Evolutionary conservation across 139 green algal species (phyloP), one percentile per base, ranked within the genome.

Genomic region (Tetradesmus obliquus): DNA sequence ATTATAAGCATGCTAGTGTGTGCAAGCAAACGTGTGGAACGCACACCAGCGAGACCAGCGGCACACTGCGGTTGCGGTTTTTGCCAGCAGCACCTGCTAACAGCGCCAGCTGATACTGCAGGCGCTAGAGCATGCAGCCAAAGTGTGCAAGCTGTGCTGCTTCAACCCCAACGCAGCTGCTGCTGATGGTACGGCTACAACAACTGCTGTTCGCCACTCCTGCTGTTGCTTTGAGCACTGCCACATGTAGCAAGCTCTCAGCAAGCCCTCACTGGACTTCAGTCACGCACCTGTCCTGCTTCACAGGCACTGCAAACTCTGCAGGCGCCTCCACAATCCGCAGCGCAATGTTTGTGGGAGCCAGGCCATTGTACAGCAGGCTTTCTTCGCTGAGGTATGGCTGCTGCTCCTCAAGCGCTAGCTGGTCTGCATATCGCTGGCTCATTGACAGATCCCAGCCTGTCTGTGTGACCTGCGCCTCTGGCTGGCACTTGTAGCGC

Each of bases 271-370:
- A 45, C 32, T 45, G 32, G 32, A 45, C 32, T 45, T 45, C 32
- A 45, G 32, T 45, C 20, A 13, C 79, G 5, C 71, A 95, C 95
- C 95, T 94, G 92, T 96, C 95, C 57, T 97, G 95, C 94, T 97
- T 97, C 9, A 97, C 95, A 2, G 95, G 95, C 58, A 96, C 90
- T 2, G 88, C 92, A 91, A 95, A 97, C 88, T 97, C 95, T 20
- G 95, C 93, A 6, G 95, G 95, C 22, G 95, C 95, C 60, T 96
- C 93, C 22, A 95, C 88, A 55, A 97, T 94, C 7, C 86, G 87
- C 90, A 97, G 89, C 5, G 32, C 91, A 15, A 97, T 90, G 45
- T 54, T 89, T 1, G 90, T 88, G 0, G 95, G 94, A 2, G 91
- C 79, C n/a, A 92, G 58, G 0, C 71, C 88, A 55, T 88, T 91